phyloP scores from a whole-genome alignment of 495 filamentous ascomycete species.

The Pyrenula massariospora region DNA sequence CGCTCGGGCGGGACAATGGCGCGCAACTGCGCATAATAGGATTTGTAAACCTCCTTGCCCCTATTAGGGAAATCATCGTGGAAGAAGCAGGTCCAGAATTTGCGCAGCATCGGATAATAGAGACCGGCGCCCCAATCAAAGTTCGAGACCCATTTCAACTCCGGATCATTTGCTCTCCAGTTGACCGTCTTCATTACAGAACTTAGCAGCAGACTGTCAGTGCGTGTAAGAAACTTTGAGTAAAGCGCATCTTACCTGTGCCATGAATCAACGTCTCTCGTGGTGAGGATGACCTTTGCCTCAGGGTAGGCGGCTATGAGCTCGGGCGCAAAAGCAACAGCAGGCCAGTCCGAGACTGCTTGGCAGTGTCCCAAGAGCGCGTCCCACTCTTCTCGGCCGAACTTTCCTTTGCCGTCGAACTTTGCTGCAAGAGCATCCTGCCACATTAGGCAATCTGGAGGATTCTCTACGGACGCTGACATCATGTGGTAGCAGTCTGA shows the following conservation, averaged over 20 bases:
- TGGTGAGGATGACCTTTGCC: constrained; percentile 55
- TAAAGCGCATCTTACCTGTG: constrained; percentile 14
- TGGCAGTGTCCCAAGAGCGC: constrained; percentile 54
- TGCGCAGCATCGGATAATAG: constrained; percentile 49
- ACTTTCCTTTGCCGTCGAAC: constrained; percentile 47
- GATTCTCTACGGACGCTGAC: constrained; percentile 49
- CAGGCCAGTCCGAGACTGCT: constrained; percentile 56
- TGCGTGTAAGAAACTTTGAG: not conserved
- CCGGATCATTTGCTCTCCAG: constrained; percentile 44
- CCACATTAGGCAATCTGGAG: constrained; percentile 49
- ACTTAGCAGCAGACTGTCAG: constrained; percentile 9
- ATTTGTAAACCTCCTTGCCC: constrained; percentile 38
- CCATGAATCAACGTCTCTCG: constrained; percentile 49
- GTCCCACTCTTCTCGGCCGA: constrained; percentile 55
- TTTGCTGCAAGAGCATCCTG: constrained; percentile 54
- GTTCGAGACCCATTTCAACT: constrained; percentile 37
- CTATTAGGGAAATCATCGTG: constrained; percentile 36
- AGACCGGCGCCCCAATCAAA: constrained; percentile 45
- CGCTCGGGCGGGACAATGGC: constrained; percentile 31
- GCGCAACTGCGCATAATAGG: constrained; percentile 32
- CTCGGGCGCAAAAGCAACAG: constrained; percentile 53
- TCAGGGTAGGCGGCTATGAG: constrained; percentile 60
- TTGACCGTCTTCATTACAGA: constrained; percentile 40
- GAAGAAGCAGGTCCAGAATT: constrained; percentile 47
- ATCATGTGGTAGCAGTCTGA: constrained; percentile 56